phyloP scores from a whole-genome alignment of 2,329 filamentous ascomycete genomes.

The Arthrobotrys conoides region DNA sequence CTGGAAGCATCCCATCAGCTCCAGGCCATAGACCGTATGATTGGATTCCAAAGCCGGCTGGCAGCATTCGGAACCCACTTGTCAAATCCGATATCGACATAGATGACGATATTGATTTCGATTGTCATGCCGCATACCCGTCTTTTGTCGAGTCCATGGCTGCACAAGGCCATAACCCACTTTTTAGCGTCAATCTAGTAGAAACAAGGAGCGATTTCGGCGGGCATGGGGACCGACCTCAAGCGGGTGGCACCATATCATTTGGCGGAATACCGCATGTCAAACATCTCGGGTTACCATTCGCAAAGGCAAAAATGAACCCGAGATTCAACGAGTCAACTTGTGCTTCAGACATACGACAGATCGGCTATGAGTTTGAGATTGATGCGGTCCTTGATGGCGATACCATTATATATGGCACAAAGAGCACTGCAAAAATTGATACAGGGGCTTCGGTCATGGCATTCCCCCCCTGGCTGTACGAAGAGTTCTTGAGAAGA shows the following conservation, averaged over 20 bases:
- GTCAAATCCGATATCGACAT: too few species aligned
- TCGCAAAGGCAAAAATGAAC: constrained; percentile 43
- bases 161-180: constrained; percentile 21
- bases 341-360: constrained; percentile 35
- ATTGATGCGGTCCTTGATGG: constrained; percentile 42
- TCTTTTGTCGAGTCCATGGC: constrained; percentile 44
- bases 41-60: neutral
- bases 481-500: neutral
- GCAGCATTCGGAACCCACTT: too few species aligned
- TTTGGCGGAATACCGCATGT: constrained; percentile 48
- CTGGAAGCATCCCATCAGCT: constrained; percentile 42
- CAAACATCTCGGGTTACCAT: constrained; percentile 36
- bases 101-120: constrained; percentile 13
- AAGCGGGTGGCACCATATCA: constrained; percentile 20
- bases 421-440: constrained; percentile 11
- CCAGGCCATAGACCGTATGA: constrained; percentile 42
- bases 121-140: constrained; percentile 49
- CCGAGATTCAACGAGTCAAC: constrained; percentile 19
- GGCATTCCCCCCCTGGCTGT: constrained; percentile 10
- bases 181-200: constrained; percentile 39
- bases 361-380: constrained; percentile 49
- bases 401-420: neutral
- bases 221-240: neutral
- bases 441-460: constrained; percentile 39
- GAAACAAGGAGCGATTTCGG: neutral